Evolutionary conservation across 768 basidiomycete species (phyloP).

Genomic region (Lactarius hatsudake): DNA sequence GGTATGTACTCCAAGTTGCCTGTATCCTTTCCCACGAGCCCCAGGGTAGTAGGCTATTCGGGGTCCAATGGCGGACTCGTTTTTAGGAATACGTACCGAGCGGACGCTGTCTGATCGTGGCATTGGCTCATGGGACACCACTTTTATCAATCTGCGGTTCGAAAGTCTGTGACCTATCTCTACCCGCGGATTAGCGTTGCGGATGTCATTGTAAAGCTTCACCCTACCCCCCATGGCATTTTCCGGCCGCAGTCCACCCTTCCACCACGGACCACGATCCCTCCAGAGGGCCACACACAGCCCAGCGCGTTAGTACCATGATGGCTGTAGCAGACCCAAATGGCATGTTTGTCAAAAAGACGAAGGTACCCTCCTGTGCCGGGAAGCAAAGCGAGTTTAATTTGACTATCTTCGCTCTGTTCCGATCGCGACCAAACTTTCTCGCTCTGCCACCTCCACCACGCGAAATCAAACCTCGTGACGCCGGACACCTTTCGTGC

Average conservation of each 20-base stretch:
- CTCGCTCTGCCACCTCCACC: slow-evolving; percentile 14
- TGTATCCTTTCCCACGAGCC: no score
- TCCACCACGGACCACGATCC: not conserved
- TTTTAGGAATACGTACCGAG: no score
- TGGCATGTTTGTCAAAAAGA: slow-evolving; percentile 10
- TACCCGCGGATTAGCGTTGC: not conserved
- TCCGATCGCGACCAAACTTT: not conserved
- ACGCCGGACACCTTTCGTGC: not conserved
- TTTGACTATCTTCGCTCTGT: not conserved
- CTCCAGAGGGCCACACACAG: not conserved
- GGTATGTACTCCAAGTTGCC: no score
- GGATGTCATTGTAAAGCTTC: slow-evolving; percentile 34
- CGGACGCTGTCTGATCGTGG: no score
- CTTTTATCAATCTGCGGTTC: not conserved
- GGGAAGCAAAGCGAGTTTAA: slow-evolving; percentile 10
- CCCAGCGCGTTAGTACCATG: slow-evolving; percentile 1
- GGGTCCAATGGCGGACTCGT: no score
- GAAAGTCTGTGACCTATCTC: not conserved
- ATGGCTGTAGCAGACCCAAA: not conserved
- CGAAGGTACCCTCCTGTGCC: slow-evolving; percentile 8
- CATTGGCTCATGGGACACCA: no score
- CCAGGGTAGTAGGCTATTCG: no score
- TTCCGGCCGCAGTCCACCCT: not conserved
- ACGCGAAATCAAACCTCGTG: not conserved
- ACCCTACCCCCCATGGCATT: not conserved